phyloP scores from a whole-genome alignment of 192 early-diverging fungal species.

The Umbelopsis isabellina region DNA sequence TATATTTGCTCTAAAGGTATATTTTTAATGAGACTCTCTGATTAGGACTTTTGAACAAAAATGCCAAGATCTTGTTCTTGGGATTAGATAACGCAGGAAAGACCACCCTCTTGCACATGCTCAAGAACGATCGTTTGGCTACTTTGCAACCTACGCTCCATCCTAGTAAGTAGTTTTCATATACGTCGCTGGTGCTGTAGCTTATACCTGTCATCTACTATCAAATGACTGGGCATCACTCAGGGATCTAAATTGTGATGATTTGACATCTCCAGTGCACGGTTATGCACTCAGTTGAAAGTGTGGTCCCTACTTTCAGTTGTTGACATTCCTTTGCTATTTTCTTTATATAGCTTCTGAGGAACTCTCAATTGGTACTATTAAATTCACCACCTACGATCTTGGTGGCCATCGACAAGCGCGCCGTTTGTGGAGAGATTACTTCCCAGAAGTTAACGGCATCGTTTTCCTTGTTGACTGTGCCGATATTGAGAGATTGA shows the following conservation, averaged over 20 bases:
- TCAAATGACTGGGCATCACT: too few relatives aligned
- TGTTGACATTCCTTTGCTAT: not conserved
- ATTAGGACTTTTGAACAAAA: conserved; percentile 97
- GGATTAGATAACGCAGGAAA: conserved; percentile 94
- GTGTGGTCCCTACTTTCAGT: not conserved
- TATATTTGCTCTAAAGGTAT: not conserved
- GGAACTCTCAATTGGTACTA: conserved; percentile 95
- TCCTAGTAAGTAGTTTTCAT: conserved; percentile 73
- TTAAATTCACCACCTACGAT: conserved; percentile 98
- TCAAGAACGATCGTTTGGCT: conserved; percentile 98
- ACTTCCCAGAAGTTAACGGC: conserved; percentile 97
- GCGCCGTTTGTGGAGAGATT: conserved; percentile 98
- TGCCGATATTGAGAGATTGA: conserved; percentile 82
- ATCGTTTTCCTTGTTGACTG: conserved; percentile 98
- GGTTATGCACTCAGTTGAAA: not conserved
- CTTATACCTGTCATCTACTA: not conserved
- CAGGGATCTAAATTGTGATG: not conserved
- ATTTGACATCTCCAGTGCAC: not conserved
- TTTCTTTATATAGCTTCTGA: conserved; percentile 75
- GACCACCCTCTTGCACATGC: conserved; percentile 98
- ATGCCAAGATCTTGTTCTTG: conserved; percentile 98
- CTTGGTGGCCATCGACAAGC: conserved; percentile 97
- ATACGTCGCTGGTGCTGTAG: not conserved
- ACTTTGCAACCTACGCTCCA: conserved; percentile 95
- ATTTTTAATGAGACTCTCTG: not conserved